Evolutionary conservation across 768 basidiomycete genomes (phyloP).

Genomic region (Trametopsis cervina): DNA sequence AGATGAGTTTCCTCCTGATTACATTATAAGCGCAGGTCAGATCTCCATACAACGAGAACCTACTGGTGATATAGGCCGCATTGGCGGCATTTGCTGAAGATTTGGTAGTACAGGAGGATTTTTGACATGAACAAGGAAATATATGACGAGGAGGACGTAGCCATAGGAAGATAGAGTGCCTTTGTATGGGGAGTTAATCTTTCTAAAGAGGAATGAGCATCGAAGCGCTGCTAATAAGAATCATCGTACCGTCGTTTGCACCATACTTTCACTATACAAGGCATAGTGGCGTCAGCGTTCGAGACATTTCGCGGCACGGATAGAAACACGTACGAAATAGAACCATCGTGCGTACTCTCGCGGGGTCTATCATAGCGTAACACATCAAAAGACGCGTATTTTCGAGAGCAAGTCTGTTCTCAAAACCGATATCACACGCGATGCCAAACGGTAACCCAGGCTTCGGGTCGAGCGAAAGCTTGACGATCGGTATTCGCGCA

Average conservation of each 20-base stretch:
- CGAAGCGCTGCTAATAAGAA: constrained; percentile 1
- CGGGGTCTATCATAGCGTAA: constrained; percentile 95
- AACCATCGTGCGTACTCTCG: constrained; percentile 88
- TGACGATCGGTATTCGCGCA: constrained; percentile 98
- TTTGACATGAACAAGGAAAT: constrained; percentile 96
- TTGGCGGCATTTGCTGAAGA: constrained; percentile 88
- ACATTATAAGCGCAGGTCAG: constrained; percentile 8
- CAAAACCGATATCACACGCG: constrained; percentile 97
- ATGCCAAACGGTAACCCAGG: constrained; percentile 80
- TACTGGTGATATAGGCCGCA: constrained; percentile 79
- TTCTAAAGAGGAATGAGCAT: constrained; percentile 37
- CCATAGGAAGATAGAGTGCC: constrained; percentile 97
- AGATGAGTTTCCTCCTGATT: constrained; percentile 73
- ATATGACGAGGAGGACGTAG: constrained; percentile 96
- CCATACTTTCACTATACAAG: constrained; percentile 88
- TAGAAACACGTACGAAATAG: constrained; percentile 75
- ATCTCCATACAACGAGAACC: constrained; percentile 13
- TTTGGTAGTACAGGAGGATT: constrained; percentile 95
- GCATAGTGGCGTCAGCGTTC: background rate
- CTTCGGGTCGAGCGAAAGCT: constrained; percentile 86
- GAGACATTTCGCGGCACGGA: background rate
- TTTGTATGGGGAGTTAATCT: constrained; percentile 98
- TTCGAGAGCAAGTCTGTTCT: constrained; percentile 94
- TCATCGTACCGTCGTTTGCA: constrained; percentile 76
- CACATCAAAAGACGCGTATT: constrained; percentile 95